phyloP scores from a whole-genome alignment of 192 early-diverging fungal species.

The Gaertneriomyces sp. region DNA sequence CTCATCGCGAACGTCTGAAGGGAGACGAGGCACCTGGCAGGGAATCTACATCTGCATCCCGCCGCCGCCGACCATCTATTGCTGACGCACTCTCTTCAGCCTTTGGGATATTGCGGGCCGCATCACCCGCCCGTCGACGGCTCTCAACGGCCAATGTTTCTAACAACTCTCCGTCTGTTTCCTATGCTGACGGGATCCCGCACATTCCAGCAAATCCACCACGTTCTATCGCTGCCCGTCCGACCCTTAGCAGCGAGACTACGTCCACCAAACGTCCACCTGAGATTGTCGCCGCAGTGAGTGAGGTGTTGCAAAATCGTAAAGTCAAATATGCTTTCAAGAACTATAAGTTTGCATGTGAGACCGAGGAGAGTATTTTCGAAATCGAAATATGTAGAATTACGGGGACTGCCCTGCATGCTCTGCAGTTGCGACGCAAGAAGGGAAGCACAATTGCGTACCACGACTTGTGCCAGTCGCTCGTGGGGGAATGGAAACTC shows the following conservation, averaged over 20 bases:
- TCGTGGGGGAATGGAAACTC: slow-evolving; percentile 42
- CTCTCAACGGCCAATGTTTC: too few species aligned
- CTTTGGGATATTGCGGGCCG: too few species aligned
- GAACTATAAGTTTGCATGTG: slow-evolving; percentile 33
- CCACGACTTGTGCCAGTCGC: slow-evolving; percentile 37
- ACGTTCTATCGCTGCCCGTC: too few species aligned
- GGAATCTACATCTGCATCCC: too few species aligned
- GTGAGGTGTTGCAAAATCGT: slow-evolving; percentile 32
- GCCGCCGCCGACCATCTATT: background rate
- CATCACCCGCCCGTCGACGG: too few species aligned
- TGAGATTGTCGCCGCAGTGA: slow-evolving; percentile 37
- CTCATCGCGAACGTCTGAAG: too few species aligned
- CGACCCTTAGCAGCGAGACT: slow-evolving; percentile 34
- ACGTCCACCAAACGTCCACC: slow-evolving; percentile 41
- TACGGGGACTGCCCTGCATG: slow-evolving; percentile 41
- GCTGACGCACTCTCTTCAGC: background rate
- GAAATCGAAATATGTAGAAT: slow-evolving; percentile 46
- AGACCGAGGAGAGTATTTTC: slow-evolving; percentile 19
- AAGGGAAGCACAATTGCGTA: slow-evolving; percentile 43
- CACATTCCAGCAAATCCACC: too few species aligned
- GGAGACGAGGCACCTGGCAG: too few species aligned
- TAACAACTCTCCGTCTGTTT: too few species aligned
- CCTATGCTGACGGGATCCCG: too few species aligned
- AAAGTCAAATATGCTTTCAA: slow-evolving; percentile 17
- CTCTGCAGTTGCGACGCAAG: slow-evolving; percentile 39